Evolutionary conservation across 768 basidiomycete species (phyloP), one percentile per base, ranked within the genome.

Genomic region (Mycena chlorophos): DNA sequence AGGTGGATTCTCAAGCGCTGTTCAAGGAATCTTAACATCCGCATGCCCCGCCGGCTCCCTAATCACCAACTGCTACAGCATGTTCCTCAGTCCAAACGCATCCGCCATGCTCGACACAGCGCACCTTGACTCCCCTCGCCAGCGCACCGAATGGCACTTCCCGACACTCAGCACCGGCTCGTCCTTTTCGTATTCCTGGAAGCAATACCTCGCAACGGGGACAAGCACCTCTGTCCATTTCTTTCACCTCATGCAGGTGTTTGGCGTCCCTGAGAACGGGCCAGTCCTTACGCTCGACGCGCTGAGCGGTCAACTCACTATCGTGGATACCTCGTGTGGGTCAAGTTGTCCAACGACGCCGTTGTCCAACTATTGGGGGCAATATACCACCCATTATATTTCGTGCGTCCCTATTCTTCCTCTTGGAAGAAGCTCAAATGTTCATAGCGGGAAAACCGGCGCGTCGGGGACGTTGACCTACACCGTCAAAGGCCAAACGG

Each of bases 241-340:
- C 22, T 55, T 58, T 67, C 47, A 71, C 67, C 30, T 68, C 30
- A 58, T 51, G 59, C 55, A 63, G 55, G 57, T 42, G 31, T 63
- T 53, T 37, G 53, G 57, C 42, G 20, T 52, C 45, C 23, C 59
- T 20, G 54, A 65, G 55, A 64, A 67, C 56, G 37, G 69, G 62
- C 42, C 63, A 57, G 27, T 54, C 46, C 26, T 73, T 57, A 52
- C 45, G 49, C 23, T 74, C 66, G 72, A 51, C 55, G 13, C 63
- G 49, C 3, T 62, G 14, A 49, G 52, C 40, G 14, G 55, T 4
- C 45, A 65, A 10, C 53, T 75, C 34, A 62, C 61, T 4, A 72
- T 73, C 0, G 62, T 72, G 20, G 58, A 59, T 48, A 63, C 29
- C 13, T 65, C 48, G 66, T 71, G 16, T 25, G 55, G 55, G 3